A percentile compares a stretch with the other conserved stretches of the same genome.
Evolutionary conservation across 805 yeast species (phyloP).

Genomic region (Metschnikowia noctiluminum): DNA sequence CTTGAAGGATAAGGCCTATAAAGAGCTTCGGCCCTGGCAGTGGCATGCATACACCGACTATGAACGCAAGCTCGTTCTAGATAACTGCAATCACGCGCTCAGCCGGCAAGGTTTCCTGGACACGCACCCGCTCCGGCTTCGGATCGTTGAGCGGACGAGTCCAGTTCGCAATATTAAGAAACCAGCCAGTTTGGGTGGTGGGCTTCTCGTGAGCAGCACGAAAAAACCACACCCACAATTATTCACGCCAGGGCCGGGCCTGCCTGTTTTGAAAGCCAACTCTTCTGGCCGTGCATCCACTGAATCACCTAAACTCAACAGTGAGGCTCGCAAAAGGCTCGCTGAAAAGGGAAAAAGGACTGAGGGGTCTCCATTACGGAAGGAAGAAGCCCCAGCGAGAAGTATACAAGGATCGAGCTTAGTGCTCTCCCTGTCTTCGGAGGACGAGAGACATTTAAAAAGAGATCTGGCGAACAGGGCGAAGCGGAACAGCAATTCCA

Average conservation of each 20-base stretch:
- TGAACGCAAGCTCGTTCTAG: constrained; percentile 31
- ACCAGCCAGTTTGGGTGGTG: constrained; percentile 25
- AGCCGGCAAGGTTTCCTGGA: constrained; percentile 41
- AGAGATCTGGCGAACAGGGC: constrained; percentile 10
- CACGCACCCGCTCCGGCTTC: constrained; percentile 41
- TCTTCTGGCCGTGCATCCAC: constrained; percentile 19
- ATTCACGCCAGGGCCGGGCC: constrained; percentile 2
- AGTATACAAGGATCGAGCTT: constrained; percentile 14
- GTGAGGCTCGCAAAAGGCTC: constrained; percentile 6
- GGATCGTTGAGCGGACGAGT: constrained; percentile 20
- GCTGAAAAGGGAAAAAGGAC: constrained; percentile 8
- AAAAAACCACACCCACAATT: constrained; percentile 12
- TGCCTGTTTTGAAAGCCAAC: constrained; percentile 5
- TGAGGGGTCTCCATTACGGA: constrained; percentile 16
- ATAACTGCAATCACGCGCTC: constrained; percentile 36
- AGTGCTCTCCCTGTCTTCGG: constrained; percentile 21
- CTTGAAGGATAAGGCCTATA: constrained; percentile 40
- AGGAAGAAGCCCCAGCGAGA: constrained; percentile 2
- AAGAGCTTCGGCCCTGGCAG: constrained; percentile 37
- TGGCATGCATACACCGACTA: constrained; percentile 30
- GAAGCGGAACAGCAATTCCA: constrained; percentile 14
- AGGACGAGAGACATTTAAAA: constrained; percentile 21
- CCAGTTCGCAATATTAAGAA: constrained; percentile 8
- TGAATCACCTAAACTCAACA: constrained; percentile 20
- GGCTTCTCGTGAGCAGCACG: constrained; percentile 20